Conservation (phyloP, 1,284 basidiomycete species). For the Cryptococcus sp. region DNA sequence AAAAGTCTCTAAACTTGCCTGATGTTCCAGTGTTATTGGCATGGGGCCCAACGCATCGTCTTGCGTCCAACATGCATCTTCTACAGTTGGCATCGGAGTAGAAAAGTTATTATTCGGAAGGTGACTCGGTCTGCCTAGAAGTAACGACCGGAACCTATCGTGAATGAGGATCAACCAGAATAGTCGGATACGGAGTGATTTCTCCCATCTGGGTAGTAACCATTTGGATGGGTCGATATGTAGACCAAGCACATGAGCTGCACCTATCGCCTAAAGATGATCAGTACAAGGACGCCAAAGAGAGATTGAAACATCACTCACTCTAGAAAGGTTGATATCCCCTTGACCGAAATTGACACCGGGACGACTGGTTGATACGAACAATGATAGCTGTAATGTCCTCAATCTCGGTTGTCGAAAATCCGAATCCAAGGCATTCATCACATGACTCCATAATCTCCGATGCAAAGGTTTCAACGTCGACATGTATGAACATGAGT, state of each 20-base stretch:
- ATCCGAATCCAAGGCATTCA: constrained; percentile 37
- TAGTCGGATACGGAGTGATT: constrained; percentile 31
- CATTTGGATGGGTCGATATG: constrained; percentile 41
- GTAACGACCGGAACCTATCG: constrained; percentile 34
- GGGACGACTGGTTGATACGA: constrained; percentile 27
- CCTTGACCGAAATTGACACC: constrained; percentile 29
- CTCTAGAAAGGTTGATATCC: constrained; percentile 25
- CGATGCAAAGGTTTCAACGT: constrained; percentile 25
- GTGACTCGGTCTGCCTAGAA: constrained; percentile 31
- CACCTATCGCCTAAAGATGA: constrained; percentile 28
- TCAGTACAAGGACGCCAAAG: background rate
- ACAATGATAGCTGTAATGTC: constrained; percentile 32
- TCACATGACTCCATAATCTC: constrained; percentile 26
- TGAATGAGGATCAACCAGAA: constrained; percentile 41
- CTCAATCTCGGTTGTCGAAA: constrained; percentile 35
- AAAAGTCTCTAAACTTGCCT: too few relatives aligned
- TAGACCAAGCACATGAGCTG: constrained; percentile 39
- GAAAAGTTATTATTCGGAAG: too few relatives aligned
- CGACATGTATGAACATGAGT: constrained; percentile 26
- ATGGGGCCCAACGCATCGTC: too few relatives aligned
- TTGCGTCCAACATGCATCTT: too few relatives aligned
- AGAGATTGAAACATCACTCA: constrained; percentile 1
- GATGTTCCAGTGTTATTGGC: too few relatives aligned
- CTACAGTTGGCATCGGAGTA: too few relatives aligned
- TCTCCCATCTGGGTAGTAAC: constrained; percentile 42